Conservation (phyloP, 768 basidiomycete species). For the Suillus sp. region DNA sequence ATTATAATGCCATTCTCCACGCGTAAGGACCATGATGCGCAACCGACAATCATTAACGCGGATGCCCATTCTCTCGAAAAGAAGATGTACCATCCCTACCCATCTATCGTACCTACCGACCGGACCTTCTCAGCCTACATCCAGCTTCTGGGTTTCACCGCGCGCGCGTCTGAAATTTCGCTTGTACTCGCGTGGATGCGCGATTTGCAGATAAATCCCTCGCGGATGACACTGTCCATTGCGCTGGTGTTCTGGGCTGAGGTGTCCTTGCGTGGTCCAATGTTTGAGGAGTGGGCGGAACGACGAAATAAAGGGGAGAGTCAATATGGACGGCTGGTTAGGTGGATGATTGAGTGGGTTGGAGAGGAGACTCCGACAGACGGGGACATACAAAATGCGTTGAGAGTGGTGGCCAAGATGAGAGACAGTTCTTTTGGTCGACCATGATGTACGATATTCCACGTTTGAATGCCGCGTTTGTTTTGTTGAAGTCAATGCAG, state of each 20-base stretch:
- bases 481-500: background rate
- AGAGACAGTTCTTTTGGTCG: slow-evolving; percentile 26
- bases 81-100: slow-evolving; percentile 26
- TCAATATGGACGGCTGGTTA: slow-evolving; percentile 47
- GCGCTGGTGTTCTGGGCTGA: slow-evolving; percentile 75
- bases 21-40: slow-evolving; percentile 1
- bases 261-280: slow-evolving; percentile 59
- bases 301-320: slow-evolving; percentile 36
- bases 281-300: slow-evolving; percentile 50
- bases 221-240: slow-evolving; percentile 55
- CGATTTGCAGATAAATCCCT: slow-evolving; percentile 52
- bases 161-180: slow-evolving; percentile 61
- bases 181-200: slow-evolving; percentile 76
- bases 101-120: slow-evolving; percentile 51
- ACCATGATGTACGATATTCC: slow-evolving; percentile 5
- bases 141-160: slow-evolving; percentile 55
- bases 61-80: slow-evolving; percentile 9
- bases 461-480: background rate
- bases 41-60: background rate
- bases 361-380: slow-evolving; percentile 49
- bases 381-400: slow-evolving; percentile 35
- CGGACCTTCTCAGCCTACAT: slow-evolving; percentile 59
- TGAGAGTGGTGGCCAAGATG: slow-evolving; percentile 31
- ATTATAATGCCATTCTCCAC: slow-evolving; percentile 18
- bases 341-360: slow-evolving; percentile 63